phyloP scores from a whole-genome alignment of 2,329 filamentous ascomycete genomes.

The Pezicula carpinea region DNA sequence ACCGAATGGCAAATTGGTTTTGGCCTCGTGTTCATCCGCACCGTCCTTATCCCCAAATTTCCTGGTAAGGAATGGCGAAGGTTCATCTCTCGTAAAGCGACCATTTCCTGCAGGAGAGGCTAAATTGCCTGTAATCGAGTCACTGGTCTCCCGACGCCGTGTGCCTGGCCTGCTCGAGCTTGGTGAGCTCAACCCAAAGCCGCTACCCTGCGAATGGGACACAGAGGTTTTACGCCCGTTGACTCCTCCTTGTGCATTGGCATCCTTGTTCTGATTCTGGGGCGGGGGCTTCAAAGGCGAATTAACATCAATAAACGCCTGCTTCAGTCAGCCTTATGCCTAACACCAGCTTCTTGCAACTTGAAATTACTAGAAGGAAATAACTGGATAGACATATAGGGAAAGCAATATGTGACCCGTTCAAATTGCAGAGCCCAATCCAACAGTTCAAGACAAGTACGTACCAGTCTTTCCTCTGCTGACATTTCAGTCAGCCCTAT shows the following conservation, averaged over 20 bases:
- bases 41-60: slow-evolving; percentile 51
- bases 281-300: slow-evolving; percentile 84
- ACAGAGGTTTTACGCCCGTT: slow-evolving; percentile 79
- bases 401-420: too few relatives aligned
- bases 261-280: slow-evolving; percentile 56
- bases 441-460: slow-evolving; percentile 23
- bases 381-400: too few relatives aligned
- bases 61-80: slow-evolving; percentile 52
- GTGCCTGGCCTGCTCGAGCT: slow-evolving; percentile 67
- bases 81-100: slow-evolving; percentile 60
- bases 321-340: slow-evolving; percentile 22
- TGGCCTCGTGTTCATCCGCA: slow-evolving; percentile 44
- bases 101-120: slow-evolving; percentile 57
- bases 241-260: slow-evolving; percentile 49
- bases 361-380: too few relatives aligned
- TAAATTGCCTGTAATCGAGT: slow-evolving; percentile 57
- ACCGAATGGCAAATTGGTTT: slow-evolving; percentile 35
- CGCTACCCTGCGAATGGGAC: slow-evolving; percentile 56
- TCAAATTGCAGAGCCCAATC: background rate
- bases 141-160: slow-evolving; percentile 76
- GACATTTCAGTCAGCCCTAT: slow-evolving; percentile 69
- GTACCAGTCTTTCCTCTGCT: slow-evolving; percentile 54
- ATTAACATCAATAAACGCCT: slow-evolving; percentile 89
- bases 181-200: slow-evolving; percentile 70
- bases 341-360: too few relatives aligned